phyloP scores from a whole-genome alignment of 345 rosid species.

The Erucastrum elatum region DNA sequence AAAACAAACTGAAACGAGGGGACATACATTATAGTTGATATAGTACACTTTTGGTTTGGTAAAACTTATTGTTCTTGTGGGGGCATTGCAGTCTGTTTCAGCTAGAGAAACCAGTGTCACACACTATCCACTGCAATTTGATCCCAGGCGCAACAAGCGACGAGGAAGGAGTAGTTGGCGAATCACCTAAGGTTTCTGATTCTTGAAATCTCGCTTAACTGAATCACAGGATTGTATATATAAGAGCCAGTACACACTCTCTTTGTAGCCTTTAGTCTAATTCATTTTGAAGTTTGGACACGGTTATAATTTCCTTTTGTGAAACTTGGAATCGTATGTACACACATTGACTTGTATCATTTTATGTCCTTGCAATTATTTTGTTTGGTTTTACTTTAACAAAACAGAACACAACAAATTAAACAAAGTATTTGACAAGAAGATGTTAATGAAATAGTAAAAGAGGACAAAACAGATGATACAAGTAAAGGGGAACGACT shows the following conservation, averaged over 20 bases:
- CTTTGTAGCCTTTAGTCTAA: neutral
- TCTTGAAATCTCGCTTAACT: slow-evolving; percentile 8
- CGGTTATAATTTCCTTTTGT: neutral
- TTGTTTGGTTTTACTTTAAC: too few species aligned
- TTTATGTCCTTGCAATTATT: too few species aligned
- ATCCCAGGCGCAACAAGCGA: slow-evolving; percentile 48
- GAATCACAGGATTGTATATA: neutral
- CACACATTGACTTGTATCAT: too few species aligned
- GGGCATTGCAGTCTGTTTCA: slow-evolving; percentile 66
- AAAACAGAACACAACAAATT: too few species aligned
- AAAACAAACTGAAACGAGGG: neutral
- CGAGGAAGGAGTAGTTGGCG: slow-evolving; percentile 40
- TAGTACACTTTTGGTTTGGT: neutral
- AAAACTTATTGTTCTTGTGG: slow-evolving; percentile 4
- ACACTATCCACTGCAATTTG: slow-evolving; percentile 74
- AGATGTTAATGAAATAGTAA: slow-evolving; percentile 39
- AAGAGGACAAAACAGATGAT: slow-evolving; percentile 16
- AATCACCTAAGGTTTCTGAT: slow-evolving; percentile 49
- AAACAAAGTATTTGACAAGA: too few species aligned
- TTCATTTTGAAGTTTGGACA: neutral
- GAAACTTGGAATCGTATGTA: neutral
- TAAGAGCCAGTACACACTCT: neutral
- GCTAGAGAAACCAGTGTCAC: slow-evolving; percentile 90
- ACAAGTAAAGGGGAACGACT: slow-evolving; percentile 20
- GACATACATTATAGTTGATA: neutral